Percentiles rank a stretch among this genome's conserved stretches.
phyloP scores from a whole-genome alignment of 352 stramenopile species.

The Phytophthora fragariaefolia region DNA sequence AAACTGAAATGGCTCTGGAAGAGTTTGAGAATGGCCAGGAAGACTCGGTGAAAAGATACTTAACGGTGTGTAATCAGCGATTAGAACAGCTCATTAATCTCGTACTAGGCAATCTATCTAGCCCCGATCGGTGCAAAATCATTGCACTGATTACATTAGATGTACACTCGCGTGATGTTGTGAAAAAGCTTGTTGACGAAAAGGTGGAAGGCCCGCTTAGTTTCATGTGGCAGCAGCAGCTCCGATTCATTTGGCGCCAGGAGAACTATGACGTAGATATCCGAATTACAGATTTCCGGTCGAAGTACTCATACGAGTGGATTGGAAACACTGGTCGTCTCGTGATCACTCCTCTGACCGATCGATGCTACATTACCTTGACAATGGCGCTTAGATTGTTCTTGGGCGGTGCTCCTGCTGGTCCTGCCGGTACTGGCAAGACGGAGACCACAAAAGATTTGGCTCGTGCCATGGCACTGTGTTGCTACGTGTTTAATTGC shows the following conservation, averaged over 20 bases:
- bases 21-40: constrained; percentile 91
- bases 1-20: constrained; percentile 93
- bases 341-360: constrained; percentile 96
- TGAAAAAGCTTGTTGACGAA: constrained; percentile 89
- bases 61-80: constrained; percentile 80
- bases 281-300: constrained; percentile 96
- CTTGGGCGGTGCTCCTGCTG: constrained; percentile 94
- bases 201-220: constrained; percentile 89
- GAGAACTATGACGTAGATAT: constrained; percentile 96
- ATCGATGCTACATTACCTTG: constrained; percentile 97
- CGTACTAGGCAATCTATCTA: constrained; percentile 89
- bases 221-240: constrained; percentile 90
- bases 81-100: constrained; percentile 94
- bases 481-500: constrained; percentile 92
- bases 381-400: constrained; percentile 97
- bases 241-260: constrained; percentile 92
- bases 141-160: constrained; percentile 97
- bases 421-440: constrained; percentile 93
- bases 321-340: constrained; percentile 92
- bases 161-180: constrained; percentile 95
- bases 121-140: constrained; percentile 93
- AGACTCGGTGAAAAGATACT: constrained; percentile 87
- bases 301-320: constrained; percentile 93
- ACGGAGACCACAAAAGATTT: constrained; percentile 91
- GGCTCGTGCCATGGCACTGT: constrained; percentile 84